A percentile compares a stretch with the other conserved stretches of the same genome.
These are phyloP conservation scores for Syzygium jambos DNA, from an alignment of 345 rosid species.

Conservation along the genomic window DNA sequence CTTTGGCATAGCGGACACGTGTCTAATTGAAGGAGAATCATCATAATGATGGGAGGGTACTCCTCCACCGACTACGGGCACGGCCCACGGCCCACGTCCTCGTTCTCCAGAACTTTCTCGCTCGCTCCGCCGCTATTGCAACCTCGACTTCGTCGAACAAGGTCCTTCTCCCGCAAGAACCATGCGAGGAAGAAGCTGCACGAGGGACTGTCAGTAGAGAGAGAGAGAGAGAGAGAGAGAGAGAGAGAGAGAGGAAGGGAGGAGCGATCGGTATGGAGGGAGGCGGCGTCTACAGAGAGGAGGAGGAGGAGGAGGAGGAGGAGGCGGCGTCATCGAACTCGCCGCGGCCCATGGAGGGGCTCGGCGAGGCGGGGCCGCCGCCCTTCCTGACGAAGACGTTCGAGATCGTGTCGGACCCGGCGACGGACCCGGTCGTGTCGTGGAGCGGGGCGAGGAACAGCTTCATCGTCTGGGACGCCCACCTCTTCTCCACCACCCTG, in stretches of 20 bases:
- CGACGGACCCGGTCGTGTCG: slow-evolving; percentile 49
- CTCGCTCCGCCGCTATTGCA: not conserved
- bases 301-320: not conserved
- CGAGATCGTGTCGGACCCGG: slow-evolving; percentile 65
- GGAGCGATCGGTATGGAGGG: slow-evolving; percentile 16
- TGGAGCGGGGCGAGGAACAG: slow-evolving; percentile 57
- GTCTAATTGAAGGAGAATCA: not conserved
- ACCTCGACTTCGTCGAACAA: not conserved
- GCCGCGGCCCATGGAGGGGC: slow-evolving; percentile 71
- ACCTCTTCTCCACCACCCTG: slow-evolving; percentile 34
- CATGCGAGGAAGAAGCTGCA: not conserved
- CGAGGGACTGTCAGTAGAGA: not conserved
- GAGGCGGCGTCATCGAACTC: slow-evolving; percentile 17
- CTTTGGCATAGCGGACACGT: not conserved
- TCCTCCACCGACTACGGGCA: not conserved
- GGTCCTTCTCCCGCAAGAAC: not conserved
- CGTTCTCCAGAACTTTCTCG: not conserved
- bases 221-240: not conserved
- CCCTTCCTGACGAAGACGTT: slow-evolving; percentile 66
- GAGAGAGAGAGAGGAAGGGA: not conserved
- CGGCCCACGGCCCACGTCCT: not conserved
- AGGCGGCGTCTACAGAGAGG: slow-evolving; percentile 17
- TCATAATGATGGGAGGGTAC: not conserved
- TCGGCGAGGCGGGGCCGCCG: slow-evolving; percentile 68
- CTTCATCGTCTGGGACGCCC: slow-evolving; percentile 63